A percentile compares a stretch with the other conserved stretches of the same genome.
Evolutionary conservation across 768 basidiomycete genomes (phyloP).

Genomic region (Chalciporus piperatus): DNA sequence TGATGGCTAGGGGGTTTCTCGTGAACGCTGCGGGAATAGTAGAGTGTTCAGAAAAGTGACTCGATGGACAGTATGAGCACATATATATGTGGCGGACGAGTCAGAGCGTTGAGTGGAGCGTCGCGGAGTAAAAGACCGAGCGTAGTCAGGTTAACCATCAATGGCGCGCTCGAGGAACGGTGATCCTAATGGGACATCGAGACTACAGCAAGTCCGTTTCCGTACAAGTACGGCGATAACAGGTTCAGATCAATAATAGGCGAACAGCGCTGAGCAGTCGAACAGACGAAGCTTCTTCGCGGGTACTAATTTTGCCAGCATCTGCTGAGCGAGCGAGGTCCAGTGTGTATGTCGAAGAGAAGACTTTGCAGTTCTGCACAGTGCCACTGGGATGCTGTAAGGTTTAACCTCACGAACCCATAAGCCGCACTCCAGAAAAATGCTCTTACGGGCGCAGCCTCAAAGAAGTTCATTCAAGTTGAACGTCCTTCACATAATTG

Average conservation of each 20-base stretch:
- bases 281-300: neutral
- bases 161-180: neutral
- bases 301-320: neutral
- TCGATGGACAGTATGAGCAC: neutral
- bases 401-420: neutral
- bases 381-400: conserved; percentile 10
- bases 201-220: neutral
- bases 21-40: neutral
- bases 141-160: conserved; percentile 10
- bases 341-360: conserved; percentile 18
- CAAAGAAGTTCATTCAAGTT: neutral
- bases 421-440: too few species aligned
- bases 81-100: neutral
- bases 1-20: neutral
- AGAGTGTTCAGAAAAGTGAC: neutral
- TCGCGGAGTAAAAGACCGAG: conserved; percentile 2
- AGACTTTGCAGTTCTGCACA: neutral
- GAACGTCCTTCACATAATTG: neutral
- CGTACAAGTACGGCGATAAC: neutral
- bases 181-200: neutral
- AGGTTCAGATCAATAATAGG: neutral
- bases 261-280: conserved; percentile 1
- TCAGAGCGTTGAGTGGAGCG: neutral
- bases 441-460: neutral
- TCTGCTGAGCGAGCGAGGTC: neutral